These are phyloP conservation scores for Nicotiana undulata DNA, from an alignment of 257 asterid species.

Conservation along the genomic window DNA sequence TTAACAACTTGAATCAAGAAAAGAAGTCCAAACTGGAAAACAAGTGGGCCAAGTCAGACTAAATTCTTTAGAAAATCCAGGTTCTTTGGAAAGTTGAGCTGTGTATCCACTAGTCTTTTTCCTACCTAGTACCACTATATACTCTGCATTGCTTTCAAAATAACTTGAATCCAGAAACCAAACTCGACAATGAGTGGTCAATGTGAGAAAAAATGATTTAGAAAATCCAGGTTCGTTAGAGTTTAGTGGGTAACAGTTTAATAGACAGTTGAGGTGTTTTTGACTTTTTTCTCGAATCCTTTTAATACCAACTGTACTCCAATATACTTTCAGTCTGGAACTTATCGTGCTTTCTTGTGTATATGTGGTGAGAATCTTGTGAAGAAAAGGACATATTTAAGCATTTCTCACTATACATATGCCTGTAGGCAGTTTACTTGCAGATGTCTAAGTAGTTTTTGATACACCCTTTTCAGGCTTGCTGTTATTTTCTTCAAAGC, in stretches of 20 bases:
- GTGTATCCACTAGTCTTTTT: background rate
- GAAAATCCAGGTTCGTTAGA: background rate
- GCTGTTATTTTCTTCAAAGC: slow-evolving; percentile 83
- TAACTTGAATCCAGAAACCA: background rate
- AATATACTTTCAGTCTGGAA: background rate
- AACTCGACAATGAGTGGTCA: background rate
- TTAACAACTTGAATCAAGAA: background rate
- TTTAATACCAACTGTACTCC: background rate
- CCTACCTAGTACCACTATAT: background rate
- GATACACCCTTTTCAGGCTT: slow-evolving; percentile 50
- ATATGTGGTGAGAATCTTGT: background rate
- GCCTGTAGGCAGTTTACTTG: background rate
- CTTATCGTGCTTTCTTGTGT: background rate
- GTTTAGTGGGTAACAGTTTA: background rate
- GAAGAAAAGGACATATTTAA: background rate
- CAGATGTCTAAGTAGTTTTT: background rate
- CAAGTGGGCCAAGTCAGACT: background rate
- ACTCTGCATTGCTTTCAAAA: background rate
- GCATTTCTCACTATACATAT: background rate
- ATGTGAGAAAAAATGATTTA: background rate
- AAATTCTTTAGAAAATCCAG: background rate
- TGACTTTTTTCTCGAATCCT: background rate
- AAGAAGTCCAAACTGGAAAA: slow-evolving; percentile 1
- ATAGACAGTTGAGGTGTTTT: background rate
- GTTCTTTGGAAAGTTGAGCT: background rate